Conservation (phyloP, 2,329 filamentous ascomycete genomes). For the Elsinoe necatrix region DNA sequence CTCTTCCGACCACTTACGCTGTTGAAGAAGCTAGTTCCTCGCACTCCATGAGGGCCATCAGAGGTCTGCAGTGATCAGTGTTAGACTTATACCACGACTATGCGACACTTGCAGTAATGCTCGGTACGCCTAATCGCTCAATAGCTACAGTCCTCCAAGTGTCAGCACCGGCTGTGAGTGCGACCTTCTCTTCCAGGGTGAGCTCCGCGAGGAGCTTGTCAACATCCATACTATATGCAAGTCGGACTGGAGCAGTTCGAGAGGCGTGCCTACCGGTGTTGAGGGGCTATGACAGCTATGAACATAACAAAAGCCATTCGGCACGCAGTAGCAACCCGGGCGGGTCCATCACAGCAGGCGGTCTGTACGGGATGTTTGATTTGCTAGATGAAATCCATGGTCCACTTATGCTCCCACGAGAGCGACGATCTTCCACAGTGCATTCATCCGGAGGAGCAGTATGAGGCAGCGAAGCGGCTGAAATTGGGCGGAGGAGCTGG, state of each 20-base stretch:
- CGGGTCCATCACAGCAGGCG: background rate
- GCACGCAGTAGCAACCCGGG: background rate
- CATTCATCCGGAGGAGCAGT: background rate
- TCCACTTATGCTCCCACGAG: background rate
- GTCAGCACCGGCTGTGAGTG: constrained; percentile 1
- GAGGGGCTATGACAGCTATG: background rate
- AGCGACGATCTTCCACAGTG: background rate
- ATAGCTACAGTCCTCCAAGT: constrained; percentile 5
- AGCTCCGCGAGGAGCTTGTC: background rate
- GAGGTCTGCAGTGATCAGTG: constrained; percentile 34
- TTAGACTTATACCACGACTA: background rate
- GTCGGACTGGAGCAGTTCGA: background rate
- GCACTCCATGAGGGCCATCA: constrained; percentile 62
- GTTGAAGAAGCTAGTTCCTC: constrained; percentile 61
- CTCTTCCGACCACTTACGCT: constrained; percentile 31
- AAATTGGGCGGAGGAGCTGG: background rate
- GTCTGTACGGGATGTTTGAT: background rate
- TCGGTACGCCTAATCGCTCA: constrained; percentile 7
- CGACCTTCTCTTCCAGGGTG: constrained; percentile 9
- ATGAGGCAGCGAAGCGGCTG: background rate
- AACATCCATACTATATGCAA: background rate
- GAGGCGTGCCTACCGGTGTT: background rate
- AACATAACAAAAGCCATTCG: background rate
- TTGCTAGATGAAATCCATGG: background rate
- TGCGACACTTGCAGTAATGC: background rate